Conservation (phyloP, 768 basidiomycete genomes). For the Tubosaeta brunneosetosa region DNA sequence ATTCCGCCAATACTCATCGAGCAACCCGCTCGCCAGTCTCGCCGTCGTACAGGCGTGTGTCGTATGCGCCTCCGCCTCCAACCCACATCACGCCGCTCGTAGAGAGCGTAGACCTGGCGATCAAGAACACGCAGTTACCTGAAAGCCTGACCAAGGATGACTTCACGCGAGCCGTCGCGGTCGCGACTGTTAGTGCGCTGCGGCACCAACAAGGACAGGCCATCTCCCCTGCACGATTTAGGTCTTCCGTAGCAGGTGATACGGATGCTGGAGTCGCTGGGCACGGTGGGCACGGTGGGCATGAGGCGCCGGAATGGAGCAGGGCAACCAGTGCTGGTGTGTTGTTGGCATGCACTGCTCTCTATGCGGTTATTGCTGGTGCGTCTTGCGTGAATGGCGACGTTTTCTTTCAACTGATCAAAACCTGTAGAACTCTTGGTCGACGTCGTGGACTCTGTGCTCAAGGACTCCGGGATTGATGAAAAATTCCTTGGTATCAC, state of each 20-base stretch:
- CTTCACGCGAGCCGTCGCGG: conserved; percentile 89
- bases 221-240: conserved; percentile 45
- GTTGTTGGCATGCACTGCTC: conserved; percentile 78
- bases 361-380: conserved; percentile 97
- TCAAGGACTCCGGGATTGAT: conserved; percentile 87
- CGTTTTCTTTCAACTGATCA: conserved; percentile 1
- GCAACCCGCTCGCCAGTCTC: conserved; percentile 32
- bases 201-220: conserved; percentile 67
- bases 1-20: conserved; percentile 15
- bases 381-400: conserved; percentile 23
- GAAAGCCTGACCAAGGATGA: conserved; percentile 76
- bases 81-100: conserved; percentile 57
- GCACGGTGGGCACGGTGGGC: conserved; percentile 72
- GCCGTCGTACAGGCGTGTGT: conserved; percentile 49
- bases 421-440: conserved; percentile 73
- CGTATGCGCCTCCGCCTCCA: conserved; percentile 43
- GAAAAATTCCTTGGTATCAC: conserved; percentile 98
- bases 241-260: conserved; percentile 36
- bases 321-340: conserved; percentile 86
- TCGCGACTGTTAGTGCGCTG: conserved; percentile 87
- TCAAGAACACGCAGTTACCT: conserved; percentile 57
- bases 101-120: conserved; percentile 74
- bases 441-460: conserved; percentile 91
- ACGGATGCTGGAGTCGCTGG: conserved; percentile 46
- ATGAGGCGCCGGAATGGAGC: conserved; percentile 97